These are phyloP conservation scores for Hericium alpestre DNA, from an alignment of 768 basidiomycete species.

Conservation along the genomic window DNA sequence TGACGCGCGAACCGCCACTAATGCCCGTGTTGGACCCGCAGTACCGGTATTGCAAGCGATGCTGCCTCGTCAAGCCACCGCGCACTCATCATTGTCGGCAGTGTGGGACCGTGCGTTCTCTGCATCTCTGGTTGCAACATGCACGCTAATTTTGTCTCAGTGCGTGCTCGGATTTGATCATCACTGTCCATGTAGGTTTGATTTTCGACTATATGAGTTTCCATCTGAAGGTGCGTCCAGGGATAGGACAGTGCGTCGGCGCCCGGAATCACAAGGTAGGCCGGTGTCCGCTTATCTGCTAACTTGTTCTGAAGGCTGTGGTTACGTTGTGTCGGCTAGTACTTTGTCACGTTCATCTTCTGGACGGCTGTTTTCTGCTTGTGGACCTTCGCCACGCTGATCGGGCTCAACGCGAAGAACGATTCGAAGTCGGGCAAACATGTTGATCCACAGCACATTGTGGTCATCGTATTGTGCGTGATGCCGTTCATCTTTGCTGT, in stretches of 20 bases:
- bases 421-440: slow-evolving; percentile 15
- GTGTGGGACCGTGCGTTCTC: slow-evolving; percentile 63
- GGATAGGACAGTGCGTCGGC: slow-evolving; percentile 93
- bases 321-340: slow-evolving; percentile 29
- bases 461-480: slow-evolving; percentile 64
- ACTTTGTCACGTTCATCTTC: slow-evolving; percentile 74
- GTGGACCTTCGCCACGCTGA: slow-evolving; percentile 53
- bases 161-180: slow-evolving; percentile 81
- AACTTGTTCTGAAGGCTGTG: neutral
- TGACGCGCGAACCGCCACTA: slow-evolving; percentile 22
- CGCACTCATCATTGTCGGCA: slow-evolving; percentile 71
- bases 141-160: slow-evolving; percentile 24
- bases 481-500: neutral
- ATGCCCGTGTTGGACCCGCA: slow-evolving; percentile 47
- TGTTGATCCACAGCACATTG: slow-evolving; percentile 60
- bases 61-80: slow-evolving; percentile 61
- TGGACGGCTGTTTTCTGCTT: slow-evolving; percentile 49
- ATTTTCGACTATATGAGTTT: neutral
- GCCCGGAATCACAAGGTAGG: slow-evolving; percentile 81
- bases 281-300: neutral
- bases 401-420: slow-evolving; percentile 38
- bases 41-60: slow-evolving; percentile 55
- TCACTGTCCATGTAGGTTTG: slow-evolving; percentile 72
- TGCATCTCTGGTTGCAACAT: neutral
- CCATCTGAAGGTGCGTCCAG: slow-evolving; percentile 22